Conservation (phyloP, 129 eudicot genomes). For the Arctium minus region DNA sequence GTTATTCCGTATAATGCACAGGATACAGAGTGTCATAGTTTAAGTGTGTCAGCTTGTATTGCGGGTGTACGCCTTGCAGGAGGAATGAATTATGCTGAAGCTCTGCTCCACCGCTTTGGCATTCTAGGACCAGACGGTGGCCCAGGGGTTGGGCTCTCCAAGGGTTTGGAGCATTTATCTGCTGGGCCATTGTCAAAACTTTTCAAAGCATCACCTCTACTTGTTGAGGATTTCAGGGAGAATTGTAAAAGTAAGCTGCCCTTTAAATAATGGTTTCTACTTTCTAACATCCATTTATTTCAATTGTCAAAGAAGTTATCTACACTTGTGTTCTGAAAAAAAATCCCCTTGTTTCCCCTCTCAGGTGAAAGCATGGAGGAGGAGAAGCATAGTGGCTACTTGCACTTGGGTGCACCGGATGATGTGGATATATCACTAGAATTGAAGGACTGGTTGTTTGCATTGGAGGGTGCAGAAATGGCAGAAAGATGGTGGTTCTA, state of each 20-base stretch:
- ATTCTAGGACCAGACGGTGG: constrained; percentile 91
- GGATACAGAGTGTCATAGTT: constrained; percentile 86
- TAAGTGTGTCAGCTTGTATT: constrained; percentile 73
- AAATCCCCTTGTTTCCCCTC: background rate
- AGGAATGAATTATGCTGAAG: constrained; percentile 89
- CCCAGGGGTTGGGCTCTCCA: constrained; percentile 88
- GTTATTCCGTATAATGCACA: constrained; percentile 75
- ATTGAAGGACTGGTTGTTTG: constrained; percentile 85
- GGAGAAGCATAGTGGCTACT: constrained; percentile 36
- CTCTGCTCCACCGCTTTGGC: constrained; percentile 85
- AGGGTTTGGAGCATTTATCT: constrained; percentile 79
- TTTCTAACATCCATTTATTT: constrained; percentile 1
- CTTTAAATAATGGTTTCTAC: constrained; percentile 6
- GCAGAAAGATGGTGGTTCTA: constrained; percentile 46
- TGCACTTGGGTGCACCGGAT: constrained; percentile 82
- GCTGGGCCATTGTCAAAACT: constrained; percentile 83
- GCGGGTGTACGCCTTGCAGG: constrained; percentile 97
- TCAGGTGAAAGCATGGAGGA: constrained; percentile 52
- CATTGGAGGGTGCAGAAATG: constrained; percentile 80
- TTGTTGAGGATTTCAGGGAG: constrained; percentile 40
- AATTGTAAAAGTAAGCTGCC: constrained; percentile 27
- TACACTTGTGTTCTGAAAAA: background rate
- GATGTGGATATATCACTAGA: constrained; percentile 81
- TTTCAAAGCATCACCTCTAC: constrained; percentile 67
- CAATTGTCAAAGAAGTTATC: background rate